Conservation (phyloP, 441 rosid species). For the Gossypium schwendimanii region DNA sequence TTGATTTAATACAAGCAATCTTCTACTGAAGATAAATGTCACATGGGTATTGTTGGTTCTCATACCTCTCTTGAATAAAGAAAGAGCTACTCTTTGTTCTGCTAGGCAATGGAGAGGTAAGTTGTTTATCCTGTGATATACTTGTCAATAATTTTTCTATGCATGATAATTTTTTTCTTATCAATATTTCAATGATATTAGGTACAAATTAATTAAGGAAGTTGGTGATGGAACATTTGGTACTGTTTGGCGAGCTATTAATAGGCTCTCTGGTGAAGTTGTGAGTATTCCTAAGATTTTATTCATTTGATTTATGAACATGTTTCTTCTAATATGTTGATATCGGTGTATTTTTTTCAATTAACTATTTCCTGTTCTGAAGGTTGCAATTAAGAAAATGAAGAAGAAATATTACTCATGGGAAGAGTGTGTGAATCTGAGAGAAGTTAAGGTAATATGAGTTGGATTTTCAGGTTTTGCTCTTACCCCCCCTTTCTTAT, state of each 20-base stretch:
- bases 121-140: conserved; percentile 8
- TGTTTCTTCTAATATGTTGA: neutral
- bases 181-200: conserved; percentile 16
- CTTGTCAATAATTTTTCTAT: neutral
- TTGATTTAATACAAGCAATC: conserved; percentile 23
- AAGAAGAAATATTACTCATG: conserved; percentile 90
- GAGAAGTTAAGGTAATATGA: conserved; percentile 82
- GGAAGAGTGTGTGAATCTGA: conserved; percentile 86
- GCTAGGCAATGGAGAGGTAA: conserved; percentile 75
- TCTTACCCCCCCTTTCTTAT: neutral
- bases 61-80: conserved; percentile 42
- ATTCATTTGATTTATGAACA: neutral
- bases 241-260: conserved; percentile 81
- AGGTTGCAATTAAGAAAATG: conserved; percentile 97
- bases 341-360: neutral
- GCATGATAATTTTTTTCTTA: conserved; percentile 4
- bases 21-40: conserved; percentile 33
- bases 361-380: conserved; percentile 4
- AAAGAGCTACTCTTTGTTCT: conserved; percentile 27
- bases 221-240: conserved; percentile 98
- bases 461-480: neutral
- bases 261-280: conserved; percentile 81
- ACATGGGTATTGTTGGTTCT: conserved; percentile 27
- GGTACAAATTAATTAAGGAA: conserved; percentile 85
- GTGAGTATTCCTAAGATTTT: conserved; percentile 36